Base-by-base conservation (phyloP, 169 alveolate species). In the Plasmodium vinckei region DNA sequence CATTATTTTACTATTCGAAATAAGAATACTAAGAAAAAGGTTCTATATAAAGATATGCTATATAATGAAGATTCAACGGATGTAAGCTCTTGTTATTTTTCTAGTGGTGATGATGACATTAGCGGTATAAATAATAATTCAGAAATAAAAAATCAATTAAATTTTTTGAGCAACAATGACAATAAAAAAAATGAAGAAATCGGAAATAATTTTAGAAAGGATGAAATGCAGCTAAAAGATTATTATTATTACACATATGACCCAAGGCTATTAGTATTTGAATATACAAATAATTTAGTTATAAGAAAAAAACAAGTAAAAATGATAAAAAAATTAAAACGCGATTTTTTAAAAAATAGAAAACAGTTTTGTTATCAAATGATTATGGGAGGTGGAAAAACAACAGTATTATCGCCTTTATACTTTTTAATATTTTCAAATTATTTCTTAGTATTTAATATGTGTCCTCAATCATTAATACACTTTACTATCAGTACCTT, bases 361-460 rank as follows among this genome's bases (percentile, higher is more conserved):
- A 84, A 71, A 60, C 94, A 97, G 77, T 91, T 95, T 70, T 96
- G 98, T 73, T 98, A 97, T 90, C 99, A 97, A 92, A 96, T 96
- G 97, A 95, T 97, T 46, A 97, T 97, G 99, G 99, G 99, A 47
- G 97, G 97, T 5, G 99, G 99, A 12, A 97, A 97, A 94, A 97
- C 99, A 25, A 97, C 98, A 0, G 98, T 97, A 21, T 94, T 94
- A 25, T 92, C 95, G 0, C 96, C 96, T 17, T 87, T 94, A 47
- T 86, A 57, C 61, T 86, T 86, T 86, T 69, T 86, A 86, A 86
- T 86, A 12, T 86, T 86, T 65, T 72, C 89, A 23, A 86, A 72
- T 33, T 77, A 94, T 17, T 87, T 96, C 1, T 95, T 96, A 9
- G 79, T 95, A 53, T 89, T 97, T 72, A 94, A 97, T 13, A 88